A percentile compares a stretch with the other conserved stretches of the same genome.
These are phyloP conservation scores for Aspergillus novofumigatus DNA, from an alignment of 2,329 filamentous ascomycete species.

Conservation along the genomic window DNA sequence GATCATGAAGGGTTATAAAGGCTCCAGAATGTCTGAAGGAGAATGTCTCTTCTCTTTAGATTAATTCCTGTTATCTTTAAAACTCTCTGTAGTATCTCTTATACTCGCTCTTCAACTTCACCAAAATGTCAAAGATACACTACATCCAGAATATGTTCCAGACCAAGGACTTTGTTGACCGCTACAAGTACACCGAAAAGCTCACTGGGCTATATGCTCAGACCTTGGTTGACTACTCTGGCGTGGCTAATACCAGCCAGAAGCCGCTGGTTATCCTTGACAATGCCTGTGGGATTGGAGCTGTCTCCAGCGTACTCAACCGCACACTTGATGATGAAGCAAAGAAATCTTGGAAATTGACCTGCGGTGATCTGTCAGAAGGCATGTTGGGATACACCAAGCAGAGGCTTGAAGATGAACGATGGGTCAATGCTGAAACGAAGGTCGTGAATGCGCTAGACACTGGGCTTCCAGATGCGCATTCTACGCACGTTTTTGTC, in stretches of 20 bases:
- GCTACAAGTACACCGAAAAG: constrained; percentile 28
- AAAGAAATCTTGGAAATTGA: constrained; percentile 43
- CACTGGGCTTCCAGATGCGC: constrained; percentile 35
- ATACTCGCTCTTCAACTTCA: neutral
- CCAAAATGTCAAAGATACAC: neutral
- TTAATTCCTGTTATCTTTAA: neutral
- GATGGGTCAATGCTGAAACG: constrained; percentile 46
- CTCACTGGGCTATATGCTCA: constrained; percentile 28
- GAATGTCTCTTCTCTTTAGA: neutral
- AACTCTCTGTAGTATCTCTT: neutral
- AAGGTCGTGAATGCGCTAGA: constrained; percentile 48
- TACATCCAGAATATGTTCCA: constrained; percentile 11
- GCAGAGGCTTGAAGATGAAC: constrained; percentile 37
- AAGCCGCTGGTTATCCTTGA: constrained; percentile 43
- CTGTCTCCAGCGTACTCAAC: constrained; percentile 47
- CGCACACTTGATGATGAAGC: constrained; percentile 35
- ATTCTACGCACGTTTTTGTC: constrained; percentile 45
- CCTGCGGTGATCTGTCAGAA: constrained; percentile 49
- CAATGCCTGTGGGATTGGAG: constrained; percentile 51
- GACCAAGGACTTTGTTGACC: constrained; percentile 16
- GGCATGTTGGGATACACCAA: constrained; percentile 41
- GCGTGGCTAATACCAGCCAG: constrained; percentile 17
- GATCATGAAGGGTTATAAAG: neutral
- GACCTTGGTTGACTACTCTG: constrained; percentile 26
- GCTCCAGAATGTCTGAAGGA: neutral